phyloP scores from a whole-genome alignment of 1,139 yeast species.

The Saccharomyces hybrid region DNA sequence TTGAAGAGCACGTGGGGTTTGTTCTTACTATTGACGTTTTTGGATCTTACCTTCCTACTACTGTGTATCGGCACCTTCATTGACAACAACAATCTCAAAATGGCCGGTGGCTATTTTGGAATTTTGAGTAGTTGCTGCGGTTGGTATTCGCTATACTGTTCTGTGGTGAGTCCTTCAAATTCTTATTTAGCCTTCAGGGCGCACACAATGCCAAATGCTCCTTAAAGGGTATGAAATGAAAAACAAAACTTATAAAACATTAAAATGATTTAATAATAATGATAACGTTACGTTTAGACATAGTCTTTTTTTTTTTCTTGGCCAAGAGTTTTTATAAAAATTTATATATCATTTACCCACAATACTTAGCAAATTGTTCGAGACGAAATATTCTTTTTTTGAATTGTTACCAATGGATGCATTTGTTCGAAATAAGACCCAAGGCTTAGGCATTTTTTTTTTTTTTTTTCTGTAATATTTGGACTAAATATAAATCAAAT shows the following conservation, averaged over 20 bases:
- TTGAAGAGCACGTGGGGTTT: conserved; percentile 60
- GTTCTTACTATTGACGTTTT: conserved; percentile 44
- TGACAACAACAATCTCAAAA: conserved; percentile 39
- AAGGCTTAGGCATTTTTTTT: too few relatives aligned
- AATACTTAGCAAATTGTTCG: background rate
- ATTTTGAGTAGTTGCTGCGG: conserved; percentile 54
- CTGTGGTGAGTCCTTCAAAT: conserved; percentile 56
- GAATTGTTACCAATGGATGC: too few relatives aligned
- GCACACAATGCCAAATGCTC: conserved; percentile 45
- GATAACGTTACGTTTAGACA: background rate
- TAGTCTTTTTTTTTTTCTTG: background rate
- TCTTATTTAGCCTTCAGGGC: conserved; percentile 54
- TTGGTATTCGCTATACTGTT: conserved; percentile 61
- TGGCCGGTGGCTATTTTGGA: conserved; percentile 71
- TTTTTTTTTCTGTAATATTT: too few relatives aligned
- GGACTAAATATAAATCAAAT: too few relatives aligned
- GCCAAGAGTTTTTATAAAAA: background rate
- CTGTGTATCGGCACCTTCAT: conserved; percentile 51
- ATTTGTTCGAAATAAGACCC: too few relatives aligned
- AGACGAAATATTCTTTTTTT: background rate
- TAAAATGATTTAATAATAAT: background rate
- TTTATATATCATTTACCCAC: background rate
- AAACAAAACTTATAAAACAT: background rate
- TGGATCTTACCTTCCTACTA: conserved; percentile 49
- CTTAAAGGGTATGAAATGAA: conserved; percentile 6